A percentile compares a stretch with the other conserved stretches of the same genome.
Evolutionary conservation across 2,329 filamentous ascomycete genomes (phyloP).

Genomic region (Pyrenochaeta sp.): DNA sequence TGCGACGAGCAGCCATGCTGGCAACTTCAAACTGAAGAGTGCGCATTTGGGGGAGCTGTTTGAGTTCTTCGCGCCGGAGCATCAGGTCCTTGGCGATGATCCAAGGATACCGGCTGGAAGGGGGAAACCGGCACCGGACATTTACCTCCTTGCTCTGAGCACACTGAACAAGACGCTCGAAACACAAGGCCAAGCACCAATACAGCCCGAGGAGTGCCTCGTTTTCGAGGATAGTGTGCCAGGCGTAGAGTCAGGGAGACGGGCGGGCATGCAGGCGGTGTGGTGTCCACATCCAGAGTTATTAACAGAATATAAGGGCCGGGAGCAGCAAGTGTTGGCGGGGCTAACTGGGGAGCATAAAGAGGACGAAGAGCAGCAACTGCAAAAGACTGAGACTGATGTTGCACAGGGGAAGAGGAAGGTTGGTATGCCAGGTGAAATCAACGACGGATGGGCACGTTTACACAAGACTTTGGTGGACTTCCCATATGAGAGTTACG

Average conservation of each 20-base stretch:
- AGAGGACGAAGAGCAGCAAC: constrained; percentile 58
- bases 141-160: constrained; percentile 86
- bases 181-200: constrained; percentile 65
- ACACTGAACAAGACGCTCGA: constrained; percentile 80
- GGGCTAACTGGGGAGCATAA: constrained; percentile 78
- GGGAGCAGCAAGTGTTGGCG: constrained; percentile 83
- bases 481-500: constrained; percentile 69
- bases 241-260: constrained; percentile 86
- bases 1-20: constrained; percentile 78
- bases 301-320: constrained; percentile 76
- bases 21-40: constrained; percentile 82
- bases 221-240: constrained; percentile 97
- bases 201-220: constrained; percentile 85
- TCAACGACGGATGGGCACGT: constrained; percentile 69
- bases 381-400: constrained; percentile 47
- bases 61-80: constrained; percentile 71
- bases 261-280: constrained; percentile 92
- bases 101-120: constrained; percentile 75
- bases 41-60: constrained; percentile 62
- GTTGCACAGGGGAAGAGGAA: constrained; percentile 49
- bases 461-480: constrained; percentile 62
- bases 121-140: constrained; percentile 96
- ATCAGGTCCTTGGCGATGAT: constrained; percentile 87
- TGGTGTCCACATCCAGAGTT: constrained; percentile 90
- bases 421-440: constrained; percentile 60